phyloP scores from a whole-genome alignment of 768 basidiomycete genomes.

The Psilocybe subaeruginosa region DNA sequence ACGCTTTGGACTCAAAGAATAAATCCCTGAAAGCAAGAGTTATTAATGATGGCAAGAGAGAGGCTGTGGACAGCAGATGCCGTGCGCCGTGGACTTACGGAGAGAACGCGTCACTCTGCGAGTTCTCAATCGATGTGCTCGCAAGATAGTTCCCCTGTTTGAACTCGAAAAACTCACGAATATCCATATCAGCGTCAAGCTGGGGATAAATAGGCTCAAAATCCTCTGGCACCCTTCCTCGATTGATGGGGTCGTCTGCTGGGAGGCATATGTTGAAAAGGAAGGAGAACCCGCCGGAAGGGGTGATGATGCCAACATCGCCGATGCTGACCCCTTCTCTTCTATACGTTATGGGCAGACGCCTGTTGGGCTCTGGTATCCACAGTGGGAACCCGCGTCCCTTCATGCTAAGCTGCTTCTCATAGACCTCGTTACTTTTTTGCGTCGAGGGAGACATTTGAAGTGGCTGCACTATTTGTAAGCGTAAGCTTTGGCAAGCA shows the following conservation, averaged over 20 bases:
- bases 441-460: neutral
- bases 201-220: slow-evolving; percentile 8
- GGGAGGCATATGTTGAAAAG: slow-evolving; percentile 27
- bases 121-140: slow-evolving; percentile 1
- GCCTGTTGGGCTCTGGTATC: slow-evolving; percentile 31
- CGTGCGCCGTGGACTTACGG: neutral
- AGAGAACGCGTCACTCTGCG: neutral
- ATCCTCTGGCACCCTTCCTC: slow-evolving; percentile 26
- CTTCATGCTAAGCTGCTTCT: slow-evolving; percentile 14
- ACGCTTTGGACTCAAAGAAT: slow-evolving; percentile 9
- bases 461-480: neutral
- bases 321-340: slow-evolving; percentile 34
- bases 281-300: slow-evolving; percentile 32
- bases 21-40: neutral
- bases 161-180: slow-evolving; percentile 2
- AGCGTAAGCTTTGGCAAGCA: too few species aligned
- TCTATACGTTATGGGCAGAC: slow-evolving; percentile 24
- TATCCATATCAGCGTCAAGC: neutral
- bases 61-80: too few species aligned
- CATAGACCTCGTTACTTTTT: slow-evolving; percentile 4
- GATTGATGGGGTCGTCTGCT: slow-evolving; percentile 16
- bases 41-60: neutral
- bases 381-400: slow-evolving; percentile 36
- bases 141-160: neutral
- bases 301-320: slow-evolving; percentile 41